phyloP scores from a whole-genome alignment of 495 filamentous ascomycete genomes.

The Aspergillus sclerotioniger region DNA sequence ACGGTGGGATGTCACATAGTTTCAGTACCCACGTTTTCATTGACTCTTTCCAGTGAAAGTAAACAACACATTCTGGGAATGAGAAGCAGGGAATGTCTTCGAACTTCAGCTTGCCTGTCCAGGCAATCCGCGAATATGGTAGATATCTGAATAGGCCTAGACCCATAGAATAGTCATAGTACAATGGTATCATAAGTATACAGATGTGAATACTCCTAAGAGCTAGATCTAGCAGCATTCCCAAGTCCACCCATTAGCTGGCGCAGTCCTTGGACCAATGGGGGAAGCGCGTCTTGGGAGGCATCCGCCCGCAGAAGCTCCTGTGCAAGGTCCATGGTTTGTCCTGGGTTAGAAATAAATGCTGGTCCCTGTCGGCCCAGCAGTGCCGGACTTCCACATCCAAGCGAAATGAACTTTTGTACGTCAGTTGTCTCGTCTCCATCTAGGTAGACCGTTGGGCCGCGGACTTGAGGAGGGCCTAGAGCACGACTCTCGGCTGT shows the following conservation, averaged over 20 bases:
- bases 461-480: slow-evolving; percentile 6
- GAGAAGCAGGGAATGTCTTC: too few species aligned
- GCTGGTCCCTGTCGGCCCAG: slow-evolving; percentile 27
- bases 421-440: slow-evolving; percentile 40
- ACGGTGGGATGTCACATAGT: too few species aligned
- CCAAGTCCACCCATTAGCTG: slow-evolving; percentile 54
- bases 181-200: slow-evolving; percentile 8
- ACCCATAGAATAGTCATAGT: neutral
- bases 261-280: slow-evolving; percentile 55
- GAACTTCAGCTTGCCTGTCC: too few species aligned
- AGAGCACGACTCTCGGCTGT: slow-evolving; percentile 14
- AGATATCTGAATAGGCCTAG: too few species aligned
- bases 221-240: slow-evolving; percentile 14
- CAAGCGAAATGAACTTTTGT: slow-evolving; percentile 47
- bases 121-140: too few species aligned
- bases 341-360: slow-evolving; percentile 23
- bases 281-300: slow-evolving; percentile 31
- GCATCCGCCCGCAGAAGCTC: slow-evolving; percentile 24
- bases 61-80: neutral
- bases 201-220: neutral
- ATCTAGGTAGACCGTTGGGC: slow-evolving; percentile 46
- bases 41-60: neutral
- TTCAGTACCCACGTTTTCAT: neutral
- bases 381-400: slow-evolving; percentile 44
- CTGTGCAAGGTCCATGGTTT: slow-evolving; percentile 28